Conservation (phyloP, 2,329 filamentous ascomycete genomes). For the Colletotrichum sublineola region DNA sequence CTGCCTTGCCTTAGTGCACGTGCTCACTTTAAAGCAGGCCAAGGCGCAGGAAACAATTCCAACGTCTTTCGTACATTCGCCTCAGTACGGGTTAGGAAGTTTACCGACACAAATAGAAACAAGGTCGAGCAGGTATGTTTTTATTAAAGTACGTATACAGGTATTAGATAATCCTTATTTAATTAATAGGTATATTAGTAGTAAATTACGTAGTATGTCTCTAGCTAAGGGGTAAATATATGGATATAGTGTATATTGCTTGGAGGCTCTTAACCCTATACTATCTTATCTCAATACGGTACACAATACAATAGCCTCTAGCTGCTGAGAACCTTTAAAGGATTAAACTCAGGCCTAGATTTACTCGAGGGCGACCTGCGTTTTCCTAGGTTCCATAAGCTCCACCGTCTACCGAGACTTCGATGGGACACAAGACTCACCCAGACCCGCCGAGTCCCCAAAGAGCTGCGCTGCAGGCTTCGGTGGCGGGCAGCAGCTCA, state of each 20-base stretch:
- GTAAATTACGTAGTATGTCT: no score
- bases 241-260: no score
- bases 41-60: slow-evolving; percentile 30
- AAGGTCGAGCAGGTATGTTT: slow-evolving; percentile 3
- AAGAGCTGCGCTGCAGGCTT: not conserved
- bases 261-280: no score
- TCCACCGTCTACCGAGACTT: not conserved
- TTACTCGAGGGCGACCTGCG: not conserved
- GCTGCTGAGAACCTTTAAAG: no score
- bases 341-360: no score
- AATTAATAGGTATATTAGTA: no score
- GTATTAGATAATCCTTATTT: no score
- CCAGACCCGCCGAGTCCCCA: not conserved
- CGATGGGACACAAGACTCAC: not conserved
- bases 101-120: slow-evolving; percentile 17
- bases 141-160: no score
- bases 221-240: no score
- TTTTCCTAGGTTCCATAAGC: not conserved
- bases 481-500: not conserved
- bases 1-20: no score
- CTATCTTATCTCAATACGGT: no score
- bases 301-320: no score
- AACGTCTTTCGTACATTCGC: slow-evolving; percentile 34
- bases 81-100: slow-evolving; percentile 19
- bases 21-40: slow-evolving; percentile 10